Base-by-base conservation (phyloP, 2,329 filamentous ascomycete genomes). In the Bipolaris sorokiniana region DNA sequence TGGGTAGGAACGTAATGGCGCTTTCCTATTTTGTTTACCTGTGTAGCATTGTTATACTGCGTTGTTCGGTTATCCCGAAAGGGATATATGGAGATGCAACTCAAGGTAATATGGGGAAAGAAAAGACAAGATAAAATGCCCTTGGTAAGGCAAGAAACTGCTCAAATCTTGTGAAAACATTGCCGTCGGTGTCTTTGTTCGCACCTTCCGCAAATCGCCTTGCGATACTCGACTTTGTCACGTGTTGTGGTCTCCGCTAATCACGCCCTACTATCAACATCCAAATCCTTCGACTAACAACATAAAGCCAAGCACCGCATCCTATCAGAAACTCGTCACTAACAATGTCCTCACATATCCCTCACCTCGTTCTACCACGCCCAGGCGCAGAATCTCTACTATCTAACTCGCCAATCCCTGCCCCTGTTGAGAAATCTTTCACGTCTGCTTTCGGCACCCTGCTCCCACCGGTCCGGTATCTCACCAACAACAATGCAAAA, bases 341-440 rank as follows among this genome's bases (percentile, higher is more conserved):
- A 5, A 36, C 7, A 45, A 56, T 56, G 54, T 18, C 48, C 9
- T 15, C 5, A 3, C 3, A 5, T 9, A 16, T 16, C 13, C 11
- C 3, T 33, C 37, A 59, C 16, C 26, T 68, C 46, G 59, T 69
- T 22, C 48, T 75, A 0, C 73, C 72, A 22, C 71, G 73, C 7
- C 68, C 71, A 15, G 67, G 66, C n/a, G 40, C 47, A 36, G 38
- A 48, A 22, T 18, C 38, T 5, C 15, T 20, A 23, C 20, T 18
- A 41, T 37, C 56, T n/a, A 47, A 44, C 22, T 13, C 33, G 13
- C 62, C 75, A 5, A 75, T 81, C 9, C 16, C 68, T 18, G 79
- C 65, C 0, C 77, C 80, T 1, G 28, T 72, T 0, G 78, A 81
- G 52, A 49, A 48, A n/a, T 52, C 58, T 1, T 81, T 81, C 47